These are phyloP conservation scores for Erythrophleum fordii DNA, from an alignment of 306 rosid species.

Conservation along the genomic window DNA sequence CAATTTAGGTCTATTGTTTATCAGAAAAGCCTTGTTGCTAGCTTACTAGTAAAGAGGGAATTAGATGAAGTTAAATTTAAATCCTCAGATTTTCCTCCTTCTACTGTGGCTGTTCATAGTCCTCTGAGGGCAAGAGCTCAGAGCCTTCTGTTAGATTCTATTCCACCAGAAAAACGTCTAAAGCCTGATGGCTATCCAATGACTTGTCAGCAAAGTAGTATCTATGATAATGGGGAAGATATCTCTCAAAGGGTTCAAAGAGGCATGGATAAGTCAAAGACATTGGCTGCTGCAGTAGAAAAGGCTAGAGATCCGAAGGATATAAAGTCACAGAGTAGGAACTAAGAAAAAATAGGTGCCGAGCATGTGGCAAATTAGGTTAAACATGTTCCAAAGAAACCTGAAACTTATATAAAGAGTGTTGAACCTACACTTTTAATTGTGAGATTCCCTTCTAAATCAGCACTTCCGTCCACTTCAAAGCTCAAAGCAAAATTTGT, in stretches of 20 bases:
- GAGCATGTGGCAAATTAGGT: background rate
- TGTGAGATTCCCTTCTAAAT: background rate
- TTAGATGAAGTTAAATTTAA: background rate
- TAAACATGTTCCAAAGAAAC: background rate
- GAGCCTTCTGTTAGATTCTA: background rate
- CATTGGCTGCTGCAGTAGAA: background rate
- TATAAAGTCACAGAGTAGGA: background rate
- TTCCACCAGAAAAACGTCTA: background rate
- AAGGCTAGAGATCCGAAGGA: background rate
- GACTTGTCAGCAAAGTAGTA: background rate
- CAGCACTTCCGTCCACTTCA: background rate
- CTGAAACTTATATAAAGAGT: background rate
- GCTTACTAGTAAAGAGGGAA: background rate
- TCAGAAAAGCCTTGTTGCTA: background rate
- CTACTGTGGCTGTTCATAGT: background rate
- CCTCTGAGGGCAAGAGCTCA: background rate
- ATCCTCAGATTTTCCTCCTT: background rate
- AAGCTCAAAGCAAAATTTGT: conserved; percentile 1
- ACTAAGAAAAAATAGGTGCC: background rate
- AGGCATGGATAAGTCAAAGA: background rate
- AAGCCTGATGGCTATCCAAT: background rate
- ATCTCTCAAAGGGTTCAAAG: background rate
- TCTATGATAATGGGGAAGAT: background rate
- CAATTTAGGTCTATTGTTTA: background rate
- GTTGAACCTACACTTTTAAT: background rate